Evolutionary conservation across 1,284 basidiomycete species (phyloP).

Genomic region (Boletus semigastroideus): DNA sequence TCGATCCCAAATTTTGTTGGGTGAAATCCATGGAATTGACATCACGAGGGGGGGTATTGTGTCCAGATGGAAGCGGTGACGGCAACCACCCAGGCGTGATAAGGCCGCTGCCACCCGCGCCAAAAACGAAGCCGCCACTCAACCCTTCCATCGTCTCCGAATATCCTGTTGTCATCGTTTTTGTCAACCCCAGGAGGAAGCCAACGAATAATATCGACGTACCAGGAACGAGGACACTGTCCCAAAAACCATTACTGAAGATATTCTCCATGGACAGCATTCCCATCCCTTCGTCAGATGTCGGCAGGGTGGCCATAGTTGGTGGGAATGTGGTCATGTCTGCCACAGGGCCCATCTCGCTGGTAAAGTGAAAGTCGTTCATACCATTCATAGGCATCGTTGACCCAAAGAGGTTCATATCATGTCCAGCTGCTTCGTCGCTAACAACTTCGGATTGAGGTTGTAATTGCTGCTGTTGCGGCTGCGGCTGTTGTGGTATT

Average conservation of each 20-base stretch:
- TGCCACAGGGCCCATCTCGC: slow-evolving; percentile 78
- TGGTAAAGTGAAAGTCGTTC: slow-evolving; percentile 64
- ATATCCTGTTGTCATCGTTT: slow-evolving; percentile 53
- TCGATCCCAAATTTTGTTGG: slow-evolving; percentile 27
- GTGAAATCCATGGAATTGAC: slow-evolving; percentile 26
- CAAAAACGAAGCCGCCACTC: slow-evolving; percentile 79
- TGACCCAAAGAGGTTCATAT: slow-evolving; percentile 28
- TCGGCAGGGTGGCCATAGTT: slow-evolving; percentile 63
- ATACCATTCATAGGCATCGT: slow-evolving; percentile 21
- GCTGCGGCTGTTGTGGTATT: slow-evolving; percentile 3
- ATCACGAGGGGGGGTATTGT: slow-evolving; percentile 31
- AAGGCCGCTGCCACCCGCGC: slow-evolving; percentile 67
- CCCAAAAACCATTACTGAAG: slow-evolving; percentile 77
- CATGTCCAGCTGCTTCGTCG: slow-evolving; percentile 24
- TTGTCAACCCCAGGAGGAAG: slow-evolving; percentile 11
- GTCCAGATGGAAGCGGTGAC: slow-evolving; percentile 33
- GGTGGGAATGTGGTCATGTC: slow-evolving; percentile 82
- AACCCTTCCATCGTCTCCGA: slow-evolving; percentile 74
- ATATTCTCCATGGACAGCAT: slow-evolving; percentile 79
- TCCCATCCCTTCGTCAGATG: slow-evolving; percentile 46
- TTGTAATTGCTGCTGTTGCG: slow-evolving; percentile 12
- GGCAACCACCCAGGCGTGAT: slow-evolving; percentile 37
- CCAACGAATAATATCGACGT: slow-evolving; percentile 27
- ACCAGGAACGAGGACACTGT: slow-evolving; percentile 81
- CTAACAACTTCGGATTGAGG: slow-evolving; percentile 21